Conservation (phyloP, 2,329 filamentous ascomycete species). For the Fonsecaea multimorphosa region DNA sequence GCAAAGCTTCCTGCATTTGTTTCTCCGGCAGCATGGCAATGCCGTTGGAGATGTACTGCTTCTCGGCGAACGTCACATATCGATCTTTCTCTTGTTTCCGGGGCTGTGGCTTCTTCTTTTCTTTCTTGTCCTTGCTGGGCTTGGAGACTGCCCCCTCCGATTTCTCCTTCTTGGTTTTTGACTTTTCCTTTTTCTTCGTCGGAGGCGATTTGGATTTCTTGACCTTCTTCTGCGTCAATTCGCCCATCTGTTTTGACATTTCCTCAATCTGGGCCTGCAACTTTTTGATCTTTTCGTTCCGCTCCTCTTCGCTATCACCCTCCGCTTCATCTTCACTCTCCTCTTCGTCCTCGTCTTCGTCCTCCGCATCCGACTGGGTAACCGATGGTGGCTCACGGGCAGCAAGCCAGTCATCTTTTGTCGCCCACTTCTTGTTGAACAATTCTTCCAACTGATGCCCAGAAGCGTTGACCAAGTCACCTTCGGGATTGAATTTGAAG, state of each 20-base stretch:
- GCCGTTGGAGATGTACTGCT: conserved; percentile 86
- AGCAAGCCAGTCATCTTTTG: conserved; percentile 81
- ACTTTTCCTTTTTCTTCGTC: conserved; percentile 53
- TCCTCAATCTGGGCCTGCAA: conserved; percentile 75
- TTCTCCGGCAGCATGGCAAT: conserved; percentile 79
- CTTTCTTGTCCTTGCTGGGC: conserved; percentile 49
- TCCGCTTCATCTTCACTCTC: conserved; percentile 73
- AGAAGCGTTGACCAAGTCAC: conserved; percentile 73
- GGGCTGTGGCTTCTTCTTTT: conserved; percentile 53
- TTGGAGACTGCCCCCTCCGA: conserved; percentile 45
- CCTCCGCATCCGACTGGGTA: conserved; percentile 68
- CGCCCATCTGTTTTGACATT: conserved; percentile 70
- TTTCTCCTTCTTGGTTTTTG: conserved; percentile 51
- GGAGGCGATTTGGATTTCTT: conserved; percentile 64
- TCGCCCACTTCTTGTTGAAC: conserved; percentile 76
- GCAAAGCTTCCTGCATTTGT: conserved; percentile 80
- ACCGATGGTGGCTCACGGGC: conserved; percentile 72
- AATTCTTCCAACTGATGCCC: conserved; percentile 75
- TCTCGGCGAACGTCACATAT: conserved; percentile 77
- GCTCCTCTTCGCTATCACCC: conserved; percentile 62
- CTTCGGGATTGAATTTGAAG: conserved; percentile 84
- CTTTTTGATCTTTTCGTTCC: conserved; percentile 67
- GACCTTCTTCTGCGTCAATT: conserved; percentile 59
- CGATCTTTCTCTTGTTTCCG: conserved; percentile 62
- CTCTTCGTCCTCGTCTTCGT: conserved; percentile 74